Evolutionary conservation across 129 eudicot species (phyloP).

Genomic region (Flaveria trinervia): DNA sequence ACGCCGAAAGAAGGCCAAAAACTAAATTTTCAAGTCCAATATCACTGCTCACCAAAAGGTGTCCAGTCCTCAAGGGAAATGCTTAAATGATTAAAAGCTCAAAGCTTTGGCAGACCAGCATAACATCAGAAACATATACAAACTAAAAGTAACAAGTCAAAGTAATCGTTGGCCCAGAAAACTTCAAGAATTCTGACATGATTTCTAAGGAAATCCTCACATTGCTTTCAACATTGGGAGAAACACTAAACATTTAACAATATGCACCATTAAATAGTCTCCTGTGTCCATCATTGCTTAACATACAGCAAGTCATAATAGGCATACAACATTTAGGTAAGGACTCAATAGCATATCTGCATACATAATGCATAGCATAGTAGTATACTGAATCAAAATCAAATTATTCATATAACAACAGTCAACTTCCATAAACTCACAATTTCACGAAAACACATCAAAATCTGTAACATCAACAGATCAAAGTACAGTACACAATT

Average conservation of each 20-base stretch:
- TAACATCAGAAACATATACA: not conserved
- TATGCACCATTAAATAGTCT: not conserved
- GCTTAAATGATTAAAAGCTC: not conserved
- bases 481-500: constrained; percentile 44
- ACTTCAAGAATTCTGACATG: not conserved
- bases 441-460: constrained; percentile 10
- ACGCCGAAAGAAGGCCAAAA: not conserved
- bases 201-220: not conserved
- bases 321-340: no score
- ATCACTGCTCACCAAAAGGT: not conserved
- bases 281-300: not conserved
- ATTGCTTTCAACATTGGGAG: no score
- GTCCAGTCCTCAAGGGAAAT: not conserved
- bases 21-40: not conserved
- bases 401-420: not conserved
- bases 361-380: not conserved
- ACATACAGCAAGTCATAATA: not conserved
- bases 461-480: constrained; percentile 21
- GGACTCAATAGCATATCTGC: no score
- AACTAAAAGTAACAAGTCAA: not conserved
- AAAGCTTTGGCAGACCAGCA: not conserved
- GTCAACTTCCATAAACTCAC: not conserved
- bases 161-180: not conserved
- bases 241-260: not conserved
- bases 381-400: constrained; percentile 7